A percentile compares a stretch with the other conserved stretches of the same genome.
These are phyloP conservation scores for Ilex asprella DNA, from an alignment of 257 asterid species.

Conservation along the genomic window DNA sequence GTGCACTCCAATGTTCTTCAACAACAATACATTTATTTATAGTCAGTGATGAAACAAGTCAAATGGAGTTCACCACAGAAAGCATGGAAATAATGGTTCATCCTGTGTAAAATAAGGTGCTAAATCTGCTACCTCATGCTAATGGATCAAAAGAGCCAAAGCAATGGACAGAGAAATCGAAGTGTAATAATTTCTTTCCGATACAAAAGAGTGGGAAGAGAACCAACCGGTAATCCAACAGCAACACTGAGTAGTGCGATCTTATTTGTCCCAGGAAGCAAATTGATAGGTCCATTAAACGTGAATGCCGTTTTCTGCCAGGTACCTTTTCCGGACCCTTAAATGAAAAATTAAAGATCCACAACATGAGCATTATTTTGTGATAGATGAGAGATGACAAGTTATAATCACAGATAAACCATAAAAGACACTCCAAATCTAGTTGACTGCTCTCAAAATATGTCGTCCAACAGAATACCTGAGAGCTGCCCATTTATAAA, in stretches of 20 bases:
- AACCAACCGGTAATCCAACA: conserved; percentile 63
- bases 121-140: no score
- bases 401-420: neutral
- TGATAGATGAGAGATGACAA: no score
- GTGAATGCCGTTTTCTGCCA: conserved; percentile 28
- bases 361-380: no score
- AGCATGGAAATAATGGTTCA: neutral
- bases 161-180: neutral
- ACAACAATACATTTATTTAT: neutral
- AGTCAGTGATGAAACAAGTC: conserved; percentile 5
- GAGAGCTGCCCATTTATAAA: conserved; percentile 41
- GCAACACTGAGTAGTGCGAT: conserved; percentile 56
- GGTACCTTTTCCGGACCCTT: conserved; percentile 60
- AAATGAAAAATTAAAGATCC: neutral
- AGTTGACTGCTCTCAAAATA: neutral
- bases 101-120: neutral
- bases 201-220: neutral
- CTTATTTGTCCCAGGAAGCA: conserved; percentile 37
- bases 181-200: neutral
- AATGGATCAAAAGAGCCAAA: no score
- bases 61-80: neutral
- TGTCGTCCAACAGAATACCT: conserved; percentile 21
- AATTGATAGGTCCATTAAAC: conserved; percentile 37
- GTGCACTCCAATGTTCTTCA: conserved; percentile 52
- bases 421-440: neutral